Conservation (phyloP, 768 basidiomycete genomes). For the Vararia minispora region DNA sequence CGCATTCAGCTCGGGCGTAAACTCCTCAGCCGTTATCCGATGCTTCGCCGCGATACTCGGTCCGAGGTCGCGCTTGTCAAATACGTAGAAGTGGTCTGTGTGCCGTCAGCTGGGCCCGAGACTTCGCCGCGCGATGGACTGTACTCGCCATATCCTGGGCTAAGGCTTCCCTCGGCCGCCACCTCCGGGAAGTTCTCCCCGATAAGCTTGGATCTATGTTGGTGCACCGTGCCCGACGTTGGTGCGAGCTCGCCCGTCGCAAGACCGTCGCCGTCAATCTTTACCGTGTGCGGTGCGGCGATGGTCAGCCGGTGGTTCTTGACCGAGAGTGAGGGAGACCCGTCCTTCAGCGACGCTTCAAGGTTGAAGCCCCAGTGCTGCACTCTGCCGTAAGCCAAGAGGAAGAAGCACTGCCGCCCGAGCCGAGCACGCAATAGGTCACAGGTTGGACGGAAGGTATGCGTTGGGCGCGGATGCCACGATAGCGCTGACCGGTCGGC, state of each 20-base stretch:
- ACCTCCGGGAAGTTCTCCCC: slow-evolving; percentile 44
- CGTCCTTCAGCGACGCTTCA: slow-evolving; percentile 47
- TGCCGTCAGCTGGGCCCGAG: slow-evolving; percentile 2
- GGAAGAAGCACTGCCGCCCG: neutral
- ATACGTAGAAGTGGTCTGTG: slow-evolving; percentile 58
- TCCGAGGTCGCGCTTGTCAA: slow-evolving; percentile 28
- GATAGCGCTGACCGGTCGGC: no score
- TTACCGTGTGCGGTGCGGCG: slow-evolving; percentile 45
- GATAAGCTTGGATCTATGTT: slow-evolving; percentile 37
- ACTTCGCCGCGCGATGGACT: neutral
- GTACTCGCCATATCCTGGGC: slow-evolving; percentile 45
- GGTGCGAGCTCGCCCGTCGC: slow-evolving; percentile 41
- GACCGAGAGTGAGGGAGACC: slow-evolving; percentile 33
- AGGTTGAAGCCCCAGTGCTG: slow-evolving; percentile 83
- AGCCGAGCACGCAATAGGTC: neutral
- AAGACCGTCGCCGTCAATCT: slow-evolving; percentile 37
- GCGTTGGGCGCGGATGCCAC: no score
- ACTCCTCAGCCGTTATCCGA: slow-evolving; percentile 27
- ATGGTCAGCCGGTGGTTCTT: slow-evolving; percentile 36
- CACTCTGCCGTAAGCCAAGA: neutral
- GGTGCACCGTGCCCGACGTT: slow-evolving; percentile 37
- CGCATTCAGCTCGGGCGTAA: slow-evolving; percentile 35
- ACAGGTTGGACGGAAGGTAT: slow-evolving; percentile 3
- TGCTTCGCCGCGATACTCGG: slow-evolving; percentile 38
- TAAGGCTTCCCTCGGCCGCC: neutral